Evolutionary conservation across 805 yeast genomes (phyloP).

Genomic region (Pichia pseudocactophila): DNA sequence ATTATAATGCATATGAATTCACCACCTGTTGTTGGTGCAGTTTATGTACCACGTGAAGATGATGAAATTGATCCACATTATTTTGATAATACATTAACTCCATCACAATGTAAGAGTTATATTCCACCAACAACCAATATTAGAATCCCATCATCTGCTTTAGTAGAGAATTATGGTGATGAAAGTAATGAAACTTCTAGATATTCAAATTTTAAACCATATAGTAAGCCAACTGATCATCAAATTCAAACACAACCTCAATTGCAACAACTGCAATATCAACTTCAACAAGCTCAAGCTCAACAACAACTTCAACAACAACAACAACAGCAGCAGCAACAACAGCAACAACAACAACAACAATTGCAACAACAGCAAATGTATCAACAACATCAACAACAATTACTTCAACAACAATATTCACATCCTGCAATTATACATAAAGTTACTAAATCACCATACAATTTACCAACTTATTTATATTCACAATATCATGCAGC

Average conservation of each 20-base stretch:
- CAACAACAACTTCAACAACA: background rate
- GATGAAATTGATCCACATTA: slow-evolving; percentile 77
- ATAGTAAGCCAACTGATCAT: background rate
- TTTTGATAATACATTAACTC: slow-evolving; percentile 22
- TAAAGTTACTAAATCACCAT: slow-evolving; percentile 27
- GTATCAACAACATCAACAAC: slow-evolving; percentile 9
- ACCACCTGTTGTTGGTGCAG: slow-evolving; percentile 93
- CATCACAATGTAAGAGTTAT: slow-evolving; percentile 23
- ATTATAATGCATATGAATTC: slow-evolving; percentile 74
- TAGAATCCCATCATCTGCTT: slow-evolving; percentile 17
- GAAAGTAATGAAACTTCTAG: background rate
- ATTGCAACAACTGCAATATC: background rate
- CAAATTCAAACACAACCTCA: background rate
- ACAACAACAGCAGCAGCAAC: slow-evolving; percentile 14
- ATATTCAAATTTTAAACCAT: slow-evolving; percentile 2
- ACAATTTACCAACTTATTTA: slow-evolving; percentile 23
- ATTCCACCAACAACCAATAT: slow-evolving; percentile 25
- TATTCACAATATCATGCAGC: slow-evolving; percentile 26
- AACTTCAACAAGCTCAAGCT: background rate
- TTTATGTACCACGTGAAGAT: slow-evolving; percentile 66
- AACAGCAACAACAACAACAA: background rate
- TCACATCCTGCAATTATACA: slow-evolving; percentile 13
- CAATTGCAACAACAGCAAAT: background rate
- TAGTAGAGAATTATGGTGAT: slow-evolving; percentile 7
- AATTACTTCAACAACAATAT: slow-evolving; percentile 5